Conservation (phyloP, 495 filamentous ascomycete genomes). For the Glarea lozoyensis region DNA sequence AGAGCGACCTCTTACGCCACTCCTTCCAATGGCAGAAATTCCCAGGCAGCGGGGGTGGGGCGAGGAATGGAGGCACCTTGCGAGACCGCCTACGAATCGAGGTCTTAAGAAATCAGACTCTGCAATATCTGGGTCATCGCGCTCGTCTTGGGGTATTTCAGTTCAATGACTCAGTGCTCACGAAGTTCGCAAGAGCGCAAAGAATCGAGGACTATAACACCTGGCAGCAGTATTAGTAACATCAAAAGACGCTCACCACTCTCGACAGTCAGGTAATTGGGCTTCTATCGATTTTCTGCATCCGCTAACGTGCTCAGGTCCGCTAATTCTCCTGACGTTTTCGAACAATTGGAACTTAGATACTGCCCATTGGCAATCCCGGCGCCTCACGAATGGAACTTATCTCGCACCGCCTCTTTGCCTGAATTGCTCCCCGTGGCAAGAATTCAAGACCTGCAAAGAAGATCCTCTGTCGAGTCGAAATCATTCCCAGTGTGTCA, state of each 20-base stretch:
- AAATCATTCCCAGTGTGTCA: neutral
- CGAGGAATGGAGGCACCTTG: constrained; percentile 10
- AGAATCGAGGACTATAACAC: constrained; percentile 8
- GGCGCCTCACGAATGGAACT: constrained; percentile 16
- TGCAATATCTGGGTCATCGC: constrained; percentile 4
- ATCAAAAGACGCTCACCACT: constrained; percentile 9
- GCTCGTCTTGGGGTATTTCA: constrained; percentile 10
- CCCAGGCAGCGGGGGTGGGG: constrained; percentile 5
- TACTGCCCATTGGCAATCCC: constrained; percentile 8
- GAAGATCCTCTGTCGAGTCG: constrained; percentile 1
- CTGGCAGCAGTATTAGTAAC: constrained; percentile 17
- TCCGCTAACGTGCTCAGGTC: constrained; percentile 1
- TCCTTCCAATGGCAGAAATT: constrained; percentile 2
- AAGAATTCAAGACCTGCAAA: constrained; percentile 1
- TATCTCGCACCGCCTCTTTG: constrained; percentile 5
- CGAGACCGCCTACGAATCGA: neutral
- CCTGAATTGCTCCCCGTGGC: constrained; percentile 5
- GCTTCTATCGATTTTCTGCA: neutral
- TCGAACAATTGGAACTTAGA: constrained; percentile 6
- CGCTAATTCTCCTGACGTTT: constrained; percentile 11
- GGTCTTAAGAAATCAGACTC: constrained; percentile 8
- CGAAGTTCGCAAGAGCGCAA: constrained; percentile 1
- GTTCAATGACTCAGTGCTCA: constrained; percentile 5
- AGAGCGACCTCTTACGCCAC: constrained; percentile 4
- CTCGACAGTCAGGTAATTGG: constrained; percentile 11